Percentiles rank a stretch among this genome's conserved stretches.
Evolutionary conservation across 306 rosid genomes (phyloP).

Genomic region (Aeschynomene evenia): DNA sequence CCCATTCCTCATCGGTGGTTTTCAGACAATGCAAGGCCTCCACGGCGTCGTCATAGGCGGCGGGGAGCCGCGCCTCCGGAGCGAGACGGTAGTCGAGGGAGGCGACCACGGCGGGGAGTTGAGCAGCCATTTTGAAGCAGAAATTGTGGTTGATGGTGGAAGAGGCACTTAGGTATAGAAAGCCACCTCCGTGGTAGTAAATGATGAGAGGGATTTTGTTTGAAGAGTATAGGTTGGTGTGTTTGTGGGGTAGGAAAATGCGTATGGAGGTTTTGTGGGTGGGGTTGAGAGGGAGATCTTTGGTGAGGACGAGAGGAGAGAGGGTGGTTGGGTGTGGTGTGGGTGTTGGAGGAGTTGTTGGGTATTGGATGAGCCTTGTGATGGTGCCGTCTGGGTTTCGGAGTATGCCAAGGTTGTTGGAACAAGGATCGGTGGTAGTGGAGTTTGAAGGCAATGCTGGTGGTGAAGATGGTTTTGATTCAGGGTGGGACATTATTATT

Average conservation of each 20-base stretch:
- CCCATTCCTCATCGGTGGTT: conserved; percentile 32
- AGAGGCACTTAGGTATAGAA: conserved; percentile 26
- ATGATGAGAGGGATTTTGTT: conserved; percentile 35
- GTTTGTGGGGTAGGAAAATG: conserved; percentile 31
- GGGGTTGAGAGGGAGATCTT: conserved; percentile 38
- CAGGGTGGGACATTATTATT: conserved; percentile 16
- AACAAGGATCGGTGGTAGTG: not conserved
- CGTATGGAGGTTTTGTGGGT: conserved; percentile 35
- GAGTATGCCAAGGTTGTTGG: not conserved
- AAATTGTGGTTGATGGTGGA: conserved; percentile 26
- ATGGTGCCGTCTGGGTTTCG: conserved; percentile 21
- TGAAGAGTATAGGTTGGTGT: not conserved
- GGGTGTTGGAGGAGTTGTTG: conserved; percentile 14
- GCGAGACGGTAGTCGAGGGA: conserved; percentile 43
- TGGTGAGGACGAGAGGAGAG: conserved; percentile 16
- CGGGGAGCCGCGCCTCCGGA: conserved; percentile 39
- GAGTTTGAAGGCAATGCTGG: not conserved
- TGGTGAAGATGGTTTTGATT: not conserved
- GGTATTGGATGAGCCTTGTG: conserved; percentile 18
- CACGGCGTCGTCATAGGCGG: conserved; percentile 44
- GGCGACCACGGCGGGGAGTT: conserved; percentile 26
- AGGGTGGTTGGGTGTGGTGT: conserved; percentile 3
- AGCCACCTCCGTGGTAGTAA: conserved; percentile 46
- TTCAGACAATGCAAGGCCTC: conserved; percentile 40
- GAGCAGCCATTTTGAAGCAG: conserved; percentile 28